Evolutionary conservation across 495 filamentous ascomycete genomes (phyloP), one percentile per base, ranked within the genome.

Genomic region (Neurospora sp.): DNA sequence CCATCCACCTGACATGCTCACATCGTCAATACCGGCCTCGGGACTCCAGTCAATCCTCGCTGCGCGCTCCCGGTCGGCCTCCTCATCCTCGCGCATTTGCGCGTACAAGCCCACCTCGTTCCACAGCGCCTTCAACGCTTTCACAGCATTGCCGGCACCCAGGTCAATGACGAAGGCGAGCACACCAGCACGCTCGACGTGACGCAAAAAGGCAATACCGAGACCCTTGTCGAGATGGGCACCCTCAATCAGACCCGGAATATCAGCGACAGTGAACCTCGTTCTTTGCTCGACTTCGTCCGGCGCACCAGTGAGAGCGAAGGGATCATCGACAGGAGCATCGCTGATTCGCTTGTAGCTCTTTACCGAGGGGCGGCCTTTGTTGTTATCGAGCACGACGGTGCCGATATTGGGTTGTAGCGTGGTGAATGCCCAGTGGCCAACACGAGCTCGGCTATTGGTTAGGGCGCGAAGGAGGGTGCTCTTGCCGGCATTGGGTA

Each of bases 361-460:
- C 8, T 76, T 82, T 31, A 85, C 75, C 18, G 79, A 18, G 2
- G 84, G 84, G 2, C 93, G 87, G 5, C 96, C 93, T 70, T 87
- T 89, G 80, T 92, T 85, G 75, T 95, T 86, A 77, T 98, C 96
- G 39, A 98, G 86, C 7, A 98, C 91, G 16, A 98, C 93, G 1
- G 96, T 99, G 44, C 96, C 96, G 73, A 99, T 95, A 77, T 94
- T 97, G 1, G 96, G 96, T 54, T 93, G 91, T 7, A 99, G 86
- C 0, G 96, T 99, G 6, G 96, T 99, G 79, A 99, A 99, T 23
- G 93, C 96, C 96, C 96, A 99, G 78, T 93, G 89, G 31, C 96
- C 96, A 38, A 99, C 91, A 18, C 96, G 89, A 2, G 96, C 92
- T 66, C 93, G 89, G 81, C 93, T 94, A 76, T 92, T 91, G 76